Conservation (phyloP, 257 asterid genomes). For the Solanum paucissectum region DNA sequence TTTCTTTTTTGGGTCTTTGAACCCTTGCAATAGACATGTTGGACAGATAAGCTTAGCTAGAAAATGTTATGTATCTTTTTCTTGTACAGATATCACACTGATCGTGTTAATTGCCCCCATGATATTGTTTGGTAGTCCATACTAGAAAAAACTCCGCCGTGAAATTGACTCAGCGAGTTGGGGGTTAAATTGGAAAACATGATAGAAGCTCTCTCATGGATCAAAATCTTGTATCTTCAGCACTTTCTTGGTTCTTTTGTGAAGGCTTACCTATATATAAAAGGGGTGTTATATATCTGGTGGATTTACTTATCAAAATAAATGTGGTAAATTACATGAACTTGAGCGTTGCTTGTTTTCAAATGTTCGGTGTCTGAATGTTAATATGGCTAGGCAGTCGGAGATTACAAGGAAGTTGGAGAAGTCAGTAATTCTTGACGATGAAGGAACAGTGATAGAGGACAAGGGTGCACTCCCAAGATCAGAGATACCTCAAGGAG, state of each 20-base stretch:
- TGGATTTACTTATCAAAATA: background rate
- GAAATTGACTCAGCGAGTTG: background rate
- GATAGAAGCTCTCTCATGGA: background rate
- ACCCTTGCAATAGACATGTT: background rate
- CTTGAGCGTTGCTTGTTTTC: constrained; percentile 16
- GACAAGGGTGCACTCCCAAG: constrained; percentile 73
- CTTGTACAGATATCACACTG: background rate
- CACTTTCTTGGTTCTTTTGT: background rate
- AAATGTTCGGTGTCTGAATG: constrained; percentile 46
- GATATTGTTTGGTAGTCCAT: background rate
- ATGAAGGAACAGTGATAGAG: constrained; percentile 34
- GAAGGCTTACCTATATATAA: background rate
- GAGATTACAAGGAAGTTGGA: constrained; percentile 89
- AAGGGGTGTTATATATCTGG: background rate
- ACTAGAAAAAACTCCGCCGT: background rate
- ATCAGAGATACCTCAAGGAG: constrained; percentile 76
- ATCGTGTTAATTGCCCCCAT: background rate
- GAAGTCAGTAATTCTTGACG: constrained; percentile 43
- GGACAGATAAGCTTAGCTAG: background rate
- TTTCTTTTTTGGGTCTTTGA: background rate
- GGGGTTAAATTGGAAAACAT: background rate
- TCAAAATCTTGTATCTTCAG: background rate
- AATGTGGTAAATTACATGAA: constrained; percentile 1
- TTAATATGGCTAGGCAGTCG: constrained; percentile 88
- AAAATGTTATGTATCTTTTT: background rate